Evolutionary conservation across 768 basidiomycete genomes (phyloP).

Genomic region (Phylloporus arenicola): DNA sequence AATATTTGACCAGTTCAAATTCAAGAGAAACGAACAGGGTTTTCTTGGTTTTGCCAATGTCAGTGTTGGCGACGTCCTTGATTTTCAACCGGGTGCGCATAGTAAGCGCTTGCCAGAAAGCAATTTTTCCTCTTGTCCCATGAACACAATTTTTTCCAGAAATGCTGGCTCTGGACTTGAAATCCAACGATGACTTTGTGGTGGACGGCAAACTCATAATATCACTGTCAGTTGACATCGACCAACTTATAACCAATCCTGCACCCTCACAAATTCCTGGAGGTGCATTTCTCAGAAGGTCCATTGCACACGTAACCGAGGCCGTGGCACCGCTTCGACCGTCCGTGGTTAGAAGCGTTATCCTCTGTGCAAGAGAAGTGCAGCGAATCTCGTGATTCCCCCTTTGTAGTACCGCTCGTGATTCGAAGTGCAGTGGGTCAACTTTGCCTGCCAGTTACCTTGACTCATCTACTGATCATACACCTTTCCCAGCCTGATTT

Average conservation of each 20-base stretch:
- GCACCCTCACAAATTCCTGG: no score
- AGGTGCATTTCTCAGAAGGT: slow-evolving; percentile 48
- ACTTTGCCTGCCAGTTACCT: no score
- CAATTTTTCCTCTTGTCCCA: not conserved
- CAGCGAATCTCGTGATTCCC: no score
- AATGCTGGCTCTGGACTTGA: slow-evolving; percentile 93
- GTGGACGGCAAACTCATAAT: slow-evolving; percentile 98
- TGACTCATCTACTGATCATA: no score
- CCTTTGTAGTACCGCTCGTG: no score
- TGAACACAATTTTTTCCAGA: slow-evolving; percentile 42
- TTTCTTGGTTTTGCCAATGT: slow-evolving; percentile 97
- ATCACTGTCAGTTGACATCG: slow-evolving; percentile 89
- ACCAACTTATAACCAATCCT: slow-evolving; percentile 76
- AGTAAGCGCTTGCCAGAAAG: slow-evolving; percentile 49
- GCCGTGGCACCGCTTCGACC: slow-evolving; percentile 35
- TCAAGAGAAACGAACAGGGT: slow-evolving; percentile 96
- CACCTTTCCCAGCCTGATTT: no score
- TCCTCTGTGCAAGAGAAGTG: no score
- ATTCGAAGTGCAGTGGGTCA: no score
- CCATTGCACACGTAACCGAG: slow-evolving; percentile 50
- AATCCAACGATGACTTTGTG: slow-evolving; percentile 96
- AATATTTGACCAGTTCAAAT: slow-evolving; percentile 98
- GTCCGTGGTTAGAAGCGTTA: no score
- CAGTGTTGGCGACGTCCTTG: slow-evolving; percentile 82
- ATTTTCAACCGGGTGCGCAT: slow-evolving; percentile 90